Conservation (phyloP, 2,329 filamentous ascomycete genomes). For the Phialemoniopsis sp. region DNA sequence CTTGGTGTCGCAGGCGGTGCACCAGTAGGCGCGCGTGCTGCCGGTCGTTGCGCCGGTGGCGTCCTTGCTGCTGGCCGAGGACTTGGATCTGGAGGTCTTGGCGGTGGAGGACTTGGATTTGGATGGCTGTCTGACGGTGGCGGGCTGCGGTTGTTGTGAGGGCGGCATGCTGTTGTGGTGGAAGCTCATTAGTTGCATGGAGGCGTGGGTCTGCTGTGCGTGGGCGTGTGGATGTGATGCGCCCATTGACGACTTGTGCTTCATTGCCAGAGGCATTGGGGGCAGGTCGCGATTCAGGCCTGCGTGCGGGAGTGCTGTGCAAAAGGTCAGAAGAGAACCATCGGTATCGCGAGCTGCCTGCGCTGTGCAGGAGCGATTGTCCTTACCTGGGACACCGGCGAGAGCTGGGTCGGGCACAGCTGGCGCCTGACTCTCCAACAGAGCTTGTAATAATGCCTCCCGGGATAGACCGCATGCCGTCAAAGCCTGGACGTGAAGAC, state of each 20-base stretch:
- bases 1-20: constrained; percentile 57
- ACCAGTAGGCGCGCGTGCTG: constrained; percentile 47
- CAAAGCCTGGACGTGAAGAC: constrained; percentile 24
- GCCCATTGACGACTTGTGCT: no score
- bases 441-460: constrained; percentile 23
- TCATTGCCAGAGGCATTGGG: no score
- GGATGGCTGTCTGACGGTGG: constrained; percentile 35
- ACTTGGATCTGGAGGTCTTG: constrained; percentile 18
- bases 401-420: neutral
- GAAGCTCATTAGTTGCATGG: no score
- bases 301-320: no score
- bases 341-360: neutral
- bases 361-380: neutral
- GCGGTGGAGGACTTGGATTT: constrained; percentile 43
- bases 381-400: neutral
- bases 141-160: constrained; percentile 2
- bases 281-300: no score
- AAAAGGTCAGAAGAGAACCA: no score
- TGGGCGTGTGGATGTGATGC: no score
- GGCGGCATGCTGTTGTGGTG: neutral
- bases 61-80: constrained; percentile 21
- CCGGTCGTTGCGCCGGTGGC: constrained; percentile 25
- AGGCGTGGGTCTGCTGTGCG: no score
- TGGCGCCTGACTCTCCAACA: constrained; percentile 15
- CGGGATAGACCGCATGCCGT: constrained; percentile 21